Percentiles rank a stretch among this genome's conserved stretches.
These are phyloP conservation scores for Botrytis fragariae DNA, from an alignment of 2,329 filamentous ascomycete species.

Conservation along the genomic window DNA sequence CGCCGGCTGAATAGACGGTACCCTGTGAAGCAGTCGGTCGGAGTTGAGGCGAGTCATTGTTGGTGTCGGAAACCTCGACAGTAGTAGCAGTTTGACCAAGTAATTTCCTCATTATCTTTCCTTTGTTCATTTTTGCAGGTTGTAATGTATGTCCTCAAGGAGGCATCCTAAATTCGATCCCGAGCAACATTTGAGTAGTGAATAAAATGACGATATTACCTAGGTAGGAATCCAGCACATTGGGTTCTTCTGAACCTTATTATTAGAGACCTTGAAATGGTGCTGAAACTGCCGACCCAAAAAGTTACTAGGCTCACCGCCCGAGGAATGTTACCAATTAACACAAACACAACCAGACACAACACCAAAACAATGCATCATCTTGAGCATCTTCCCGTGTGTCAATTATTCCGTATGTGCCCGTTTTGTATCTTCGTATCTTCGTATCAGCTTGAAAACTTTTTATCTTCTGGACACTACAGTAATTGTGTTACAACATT, in stretches of 20 bases:
- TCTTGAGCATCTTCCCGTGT: conserved; percentile 7
- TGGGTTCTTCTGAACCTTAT: background rate
- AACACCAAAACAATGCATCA: conserved; percentile 15
- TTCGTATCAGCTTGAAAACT: background rate
- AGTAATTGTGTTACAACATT: background rate
- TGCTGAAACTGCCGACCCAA: background rate
- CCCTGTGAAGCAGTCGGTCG: conserved; percentile 50
- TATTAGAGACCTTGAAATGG: background rate
- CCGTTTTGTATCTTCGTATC: background rate
- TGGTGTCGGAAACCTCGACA: conserved; percentile 29
- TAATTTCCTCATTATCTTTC: conserved; percentile 38
- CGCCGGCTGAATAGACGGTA: conserved; percentile 50
- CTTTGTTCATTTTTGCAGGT: conserved; percentile 35
- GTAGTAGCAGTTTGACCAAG: conserved; percentile 32
- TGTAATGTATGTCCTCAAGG: conserved; percentile 24
- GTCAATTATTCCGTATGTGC: background rate
- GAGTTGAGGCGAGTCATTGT: conserved; percentile 31
- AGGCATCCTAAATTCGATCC: conserved; percentile 27
- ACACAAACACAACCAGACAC: conserved; percentile 4
- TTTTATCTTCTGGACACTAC: background rate
- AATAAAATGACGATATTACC: background rate
- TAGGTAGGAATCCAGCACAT: background rate
- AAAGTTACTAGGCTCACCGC: conserved; percentile 6
- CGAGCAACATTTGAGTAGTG: background rate
- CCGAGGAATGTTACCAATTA: background rate